phyloP scores from a whole-genome alignment of 805 yeast species.

The Starmerella bombi region DNA sequence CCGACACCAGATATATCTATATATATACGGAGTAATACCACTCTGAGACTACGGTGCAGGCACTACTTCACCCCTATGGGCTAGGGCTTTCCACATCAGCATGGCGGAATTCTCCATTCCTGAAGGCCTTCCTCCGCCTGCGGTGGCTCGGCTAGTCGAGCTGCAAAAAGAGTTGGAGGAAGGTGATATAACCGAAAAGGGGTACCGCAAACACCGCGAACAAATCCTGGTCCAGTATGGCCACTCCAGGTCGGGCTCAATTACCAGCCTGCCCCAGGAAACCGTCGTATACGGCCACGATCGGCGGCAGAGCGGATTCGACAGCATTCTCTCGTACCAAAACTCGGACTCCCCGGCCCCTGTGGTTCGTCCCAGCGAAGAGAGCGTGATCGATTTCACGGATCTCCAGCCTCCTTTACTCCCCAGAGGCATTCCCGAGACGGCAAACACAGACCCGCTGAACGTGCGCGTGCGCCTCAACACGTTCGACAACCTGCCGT shows the following conservation, averaged over 20 bases:
- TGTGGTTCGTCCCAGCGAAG: neutral
- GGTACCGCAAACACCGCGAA: constrained; percentile 48
- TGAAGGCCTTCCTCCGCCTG: constrained; percentile 23
- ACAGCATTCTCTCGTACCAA: constrained; percentile 14
- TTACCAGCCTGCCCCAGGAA: constrained; percentile 6
- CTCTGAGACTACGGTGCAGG: too few species aligned
- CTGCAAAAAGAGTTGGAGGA: constrained; percentile 31
- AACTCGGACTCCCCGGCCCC: constrained; percentile 11
- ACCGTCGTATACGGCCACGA: constrained; percentile 10
- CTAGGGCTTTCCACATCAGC: neutral
- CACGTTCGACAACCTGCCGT: constrained; percentile 48
- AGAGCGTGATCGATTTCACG: constrained; percentile 6
- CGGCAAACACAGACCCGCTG: constrained; percentile 28
- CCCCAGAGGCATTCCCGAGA: constrained; percentile 24
- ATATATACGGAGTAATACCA: too few species aligned
- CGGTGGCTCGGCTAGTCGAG: constrained; percentile 20
- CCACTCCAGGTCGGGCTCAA: constrained; percentile 10
- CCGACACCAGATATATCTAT: too few species aligned
- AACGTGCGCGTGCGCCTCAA: constrained; percentile 25
- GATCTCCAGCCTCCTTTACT: constrained; percentile 20
- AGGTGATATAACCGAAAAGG: constrained; percentile 62
- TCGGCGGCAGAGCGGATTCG: constrained; percentile 18
- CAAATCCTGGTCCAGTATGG: constrained; percentile 26
- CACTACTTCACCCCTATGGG: too few species aligned
- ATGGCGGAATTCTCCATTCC: constrained; percentile 22